Conservation (phyloP, 768 basidiomycete genomes). For the Suillus clintonianus region DNA sequence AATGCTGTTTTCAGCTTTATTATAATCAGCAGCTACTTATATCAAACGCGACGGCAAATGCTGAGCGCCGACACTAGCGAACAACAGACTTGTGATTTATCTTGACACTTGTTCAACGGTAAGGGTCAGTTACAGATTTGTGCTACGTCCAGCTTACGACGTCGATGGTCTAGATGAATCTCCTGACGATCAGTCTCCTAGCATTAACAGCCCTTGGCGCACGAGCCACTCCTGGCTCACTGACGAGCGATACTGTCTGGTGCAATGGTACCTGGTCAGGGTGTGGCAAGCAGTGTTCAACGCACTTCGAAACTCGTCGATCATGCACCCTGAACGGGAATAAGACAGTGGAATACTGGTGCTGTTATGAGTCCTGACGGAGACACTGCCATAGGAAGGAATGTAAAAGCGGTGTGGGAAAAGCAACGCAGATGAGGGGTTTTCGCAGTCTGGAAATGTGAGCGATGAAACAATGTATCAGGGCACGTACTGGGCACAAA, state of each 20-base stretch:
- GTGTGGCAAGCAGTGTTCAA: slow-evolving; percentile 7
- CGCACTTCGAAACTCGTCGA: slow-evolving; percentile 12
- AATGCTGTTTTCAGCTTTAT: neutral
- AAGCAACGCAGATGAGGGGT: neutral
- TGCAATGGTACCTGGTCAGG: slow-evolving; percentile 12
- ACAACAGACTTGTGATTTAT: neutral
- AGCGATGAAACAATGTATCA: neutral
- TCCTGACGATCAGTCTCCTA: neutral
- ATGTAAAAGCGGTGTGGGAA: neutral
- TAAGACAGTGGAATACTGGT: slow-evolving; percentile 12
- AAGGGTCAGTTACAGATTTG: neutral
- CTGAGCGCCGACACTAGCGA: neutral
- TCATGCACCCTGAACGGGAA: slow-evolving; percentile 6
- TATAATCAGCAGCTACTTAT: neutral
- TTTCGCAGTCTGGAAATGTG: neutral
- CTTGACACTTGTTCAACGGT: neutral
- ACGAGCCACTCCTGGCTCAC: neutral
- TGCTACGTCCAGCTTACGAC: neutral
- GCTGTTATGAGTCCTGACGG: slow-evolving; percentile 9
- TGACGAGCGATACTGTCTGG: slow-evolving; percentile 1
- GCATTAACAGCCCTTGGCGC: neutral
- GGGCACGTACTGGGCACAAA: neutral
- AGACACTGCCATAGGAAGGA: neutral
- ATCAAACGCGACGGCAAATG: neutral
- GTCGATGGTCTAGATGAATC: neutral